Evolutionary conservation across 2,329 filamentous ascomycete genomes (phyloP), one percentile per base, ranked within the genome.

Genomic region (Orbilia ellipsospora): DNA sequence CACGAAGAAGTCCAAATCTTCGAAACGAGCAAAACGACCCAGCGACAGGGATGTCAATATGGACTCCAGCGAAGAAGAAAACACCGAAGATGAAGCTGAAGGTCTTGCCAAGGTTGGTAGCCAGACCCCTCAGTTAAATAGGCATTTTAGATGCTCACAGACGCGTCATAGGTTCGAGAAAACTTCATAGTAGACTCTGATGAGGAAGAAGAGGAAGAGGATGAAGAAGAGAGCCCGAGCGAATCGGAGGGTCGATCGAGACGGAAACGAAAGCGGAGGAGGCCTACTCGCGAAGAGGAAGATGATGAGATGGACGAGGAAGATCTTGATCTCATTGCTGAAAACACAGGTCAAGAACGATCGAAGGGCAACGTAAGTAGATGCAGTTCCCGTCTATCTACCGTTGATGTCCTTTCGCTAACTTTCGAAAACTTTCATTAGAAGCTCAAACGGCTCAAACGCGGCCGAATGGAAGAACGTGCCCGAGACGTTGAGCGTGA

Each of bases 181-280:
- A 94, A 94, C 26, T 99, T 98, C 84, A 97, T 99, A 78, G 93
- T 96, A 77, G 93, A 96, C 80, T 94, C 97, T 80, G 93, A 94
- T 77, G 91, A 93, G 79, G 90, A 93, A 66, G 91, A 92, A 74
- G 91, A 90, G 56, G 88, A 90, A 57, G 89, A 89, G 62, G 23
- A 36, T 2, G 31, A 36, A 6, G 90, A 87, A 79, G 88, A 88
- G 77, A 83, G 84, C 69, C 82, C 85, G 79, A 74, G 62, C 62
- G 67, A 59, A 75, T 78, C 68, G 55, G 77, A 56, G 57, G 42
- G 84, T 84, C 28, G 85, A 87, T 69, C 78, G 79, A 77, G 80
- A 85, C 85, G 84, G 73, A 84, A 80, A 77, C 87, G 88, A 44
- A 85, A 88, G 78, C 90, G 91, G 82, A 89, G 89, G 81, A 90